Evolutionary conservation across 2,329 filamentous ascomycete species (phyloP).

Genomic region (Microdochium bolleyi): DNA sequence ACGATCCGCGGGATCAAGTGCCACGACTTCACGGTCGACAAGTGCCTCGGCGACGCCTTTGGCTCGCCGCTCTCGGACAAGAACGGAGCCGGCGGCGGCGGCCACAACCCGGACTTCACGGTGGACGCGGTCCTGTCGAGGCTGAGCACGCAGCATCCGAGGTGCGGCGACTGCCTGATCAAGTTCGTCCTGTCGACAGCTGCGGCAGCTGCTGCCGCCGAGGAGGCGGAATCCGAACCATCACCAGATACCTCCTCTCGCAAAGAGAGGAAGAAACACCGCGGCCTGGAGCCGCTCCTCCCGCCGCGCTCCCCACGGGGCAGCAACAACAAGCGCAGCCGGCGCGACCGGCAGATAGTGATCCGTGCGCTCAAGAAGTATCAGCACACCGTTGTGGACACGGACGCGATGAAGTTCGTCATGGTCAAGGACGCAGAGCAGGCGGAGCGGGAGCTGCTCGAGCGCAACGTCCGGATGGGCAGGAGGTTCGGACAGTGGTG

Average conservation of each 20-base stretch:
- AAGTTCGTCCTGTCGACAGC: slow-evolving; percentile 28
- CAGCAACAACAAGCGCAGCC: slow-evolving; percentile 14
- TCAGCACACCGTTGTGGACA: slow-evolving; percentile 29
- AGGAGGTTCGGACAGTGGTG: slow-evolving; percentile 28
- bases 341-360: slow-evolving; percentile 21
- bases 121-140: slow-evolving; percentile 28
- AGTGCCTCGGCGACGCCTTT: slow-evolving; percentile 32
- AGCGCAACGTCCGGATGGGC: slow-evolving; percentile 23
- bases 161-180: slow-evolving; percentile 31
- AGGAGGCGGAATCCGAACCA: not conserved
- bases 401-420: slow-evolving; percentile 28
- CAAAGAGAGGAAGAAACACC: slow-evolving; percentile 4
- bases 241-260: not conserved
- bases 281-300: slow-evolving; percentile 27
- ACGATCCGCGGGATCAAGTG: slow-evolving; percentile 30
- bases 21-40: slow-evolving; percentile 28
- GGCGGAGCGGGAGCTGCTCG: slow-evolving; percentile 25
- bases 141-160: slow-evolving; percentile 25
- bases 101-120: slow-evolving; percentile 26
- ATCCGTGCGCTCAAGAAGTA: slow-evolving; percentile 30
- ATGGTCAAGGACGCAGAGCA: slow-evolving; percentile 36
- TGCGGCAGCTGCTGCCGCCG: not conserved
- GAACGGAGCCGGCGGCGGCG: slow-evolving; percentile 5
- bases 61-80: slow-evolving; percentile 24
- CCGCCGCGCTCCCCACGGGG: slow-evolving; percentile 11